These are phyloP conservation scores for Mycena vulgaris DNA, from an alignment of 768 basidiomycete species.

Conservation along the genomic window DNA sequence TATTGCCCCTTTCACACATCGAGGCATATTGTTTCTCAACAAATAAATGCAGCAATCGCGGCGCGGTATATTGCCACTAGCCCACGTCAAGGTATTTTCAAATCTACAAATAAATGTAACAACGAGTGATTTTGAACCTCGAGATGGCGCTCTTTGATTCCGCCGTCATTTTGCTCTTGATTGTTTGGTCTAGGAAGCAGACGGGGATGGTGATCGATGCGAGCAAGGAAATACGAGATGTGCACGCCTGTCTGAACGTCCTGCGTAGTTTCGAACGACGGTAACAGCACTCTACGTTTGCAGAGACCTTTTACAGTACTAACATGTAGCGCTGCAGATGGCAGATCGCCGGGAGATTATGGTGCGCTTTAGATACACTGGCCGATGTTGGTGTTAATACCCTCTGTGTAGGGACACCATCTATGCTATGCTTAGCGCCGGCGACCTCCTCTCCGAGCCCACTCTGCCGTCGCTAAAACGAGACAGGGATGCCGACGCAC, in stretches of 20 bases:
- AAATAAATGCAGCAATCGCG: constrained; percentile 36
- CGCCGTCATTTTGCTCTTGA: constrained; percentile 68
- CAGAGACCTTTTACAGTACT: background rate
- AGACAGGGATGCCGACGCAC: constrained; percentile 22
- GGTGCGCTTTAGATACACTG: constrained; percentile 46
- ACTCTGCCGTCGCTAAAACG: constrained; percentile 32
- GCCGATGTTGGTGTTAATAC: background rate
- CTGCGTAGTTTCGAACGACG: constrained; percentile 45
- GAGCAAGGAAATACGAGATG: constrained; percentile 64
- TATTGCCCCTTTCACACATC: constrained; percentile 34
- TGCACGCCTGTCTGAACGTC: constrained; percentile 65
- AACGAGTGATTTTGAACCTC: background rate
- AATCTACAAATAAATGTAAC: background rate
- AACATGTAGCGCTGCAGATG: constrained; percentile 40
- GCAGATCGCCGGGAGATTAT: constrained; percentile 65
- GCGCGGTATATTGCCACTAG: constrained; percentile 37
- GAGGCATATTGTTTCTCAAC: background rate
- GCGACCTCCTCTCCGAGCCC: constrained; percentile 57
- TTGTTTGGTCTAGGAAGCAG: constrained; percentile 68
- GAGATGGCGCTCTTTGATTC: constrained; percentile 64
- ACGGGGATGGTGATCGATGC: constrained; percentile 59
- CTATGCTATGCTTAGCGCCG: constrained; percentile 66
- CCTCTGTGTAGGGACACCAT: constrained; percentile 61
- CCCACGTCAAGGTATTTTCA: constrained; percentile 33
- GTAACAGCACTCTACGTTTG: background rate